Evolutionary conservation across 805 yeast genomes (phyloP).

Genomic region (Groenewaldozyma tartarivorans): DNA sequence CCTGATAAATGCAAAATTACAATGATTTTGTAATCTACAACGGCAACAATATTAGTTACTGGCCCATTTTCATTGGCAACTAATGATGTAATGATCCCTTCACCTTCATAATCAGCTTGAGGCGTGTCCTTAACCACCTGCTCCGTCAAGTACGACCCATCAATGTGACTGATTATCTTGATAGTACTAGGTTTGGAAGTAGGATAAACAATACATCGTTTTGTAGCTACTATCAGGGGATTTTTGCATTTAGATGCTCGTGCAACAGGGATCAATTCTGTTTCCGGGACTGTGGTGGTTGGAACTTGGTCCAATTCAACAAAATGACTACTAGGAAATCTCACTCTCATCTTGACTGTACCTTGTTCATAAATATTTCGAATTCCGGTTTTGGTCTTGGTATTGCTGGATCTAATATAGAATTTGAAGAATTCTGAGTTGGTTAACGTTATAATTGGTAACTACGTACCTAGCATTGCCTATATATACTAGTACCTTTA

Average conservation of each 20-base stretch:
- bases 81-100: not conserved
- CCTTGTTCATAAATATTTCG: too few species aligned
- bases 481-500: too few species aligned
- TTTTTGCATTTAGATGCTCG: conserved; percentile 10
- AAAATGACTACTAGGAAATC: too few species aligned
- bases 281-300: not conserved
- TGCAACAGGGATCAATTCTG: conserved; percentile 13
- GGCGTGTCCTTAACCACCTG: conserved; percentile 2
- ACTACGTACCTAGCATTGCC: too few species aligned
- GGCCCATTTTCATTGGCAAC: not conserved
- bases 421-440: too few species aligned
- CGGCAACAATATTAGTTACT: not conserved
- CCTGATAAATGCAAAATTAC: not conserved
- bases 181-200: conserved; percentile 15
- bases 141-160: conserved; percentile 13
- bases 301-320: not conserved
- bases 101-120: not conserved
- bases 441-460: too few species aligned
- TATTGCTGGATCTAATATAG: too few species aligned
- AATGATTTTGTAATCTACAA: not conserved
- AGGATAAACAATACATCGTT: conserved; percentile 15
- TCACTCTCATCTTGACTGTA: too few species aligned
- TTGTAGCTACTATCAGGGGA: conserved; percentile 12
- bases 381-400: too few species aligned
- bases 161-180: conserved; percentile 16